A percentile compares a stretch with the other conserved stretches of the same genome.
Evolutionary conservation across 2,329 filamentous ascomycete genomes (phyloP).

Genomic region (Calonectria fujianensis): DNA sequence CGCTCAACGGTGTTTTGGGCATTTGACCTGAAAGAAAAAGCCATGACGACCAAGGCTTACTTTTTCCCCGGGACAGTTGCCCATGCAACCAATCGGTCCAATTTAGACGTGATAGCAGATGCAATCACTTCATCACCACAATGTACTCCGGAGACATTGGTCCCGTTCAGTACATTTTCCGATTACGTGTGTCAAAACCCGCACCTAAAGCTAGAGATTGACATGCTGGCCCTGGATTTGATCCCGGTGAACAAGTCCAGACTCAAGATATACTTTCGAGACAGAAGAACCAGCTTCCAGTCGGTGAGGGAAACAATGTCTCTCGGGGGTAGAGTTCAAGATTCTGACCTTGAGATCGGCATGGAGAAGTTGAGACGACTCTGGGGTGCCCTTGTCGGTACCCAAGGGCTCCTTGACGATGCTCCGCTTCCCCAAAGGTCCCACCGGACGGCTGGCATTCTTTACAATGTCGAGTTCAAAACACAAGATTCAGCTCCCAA

Average conservation of each 20-base stretch:
- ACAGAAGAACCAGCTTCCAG: background rate
- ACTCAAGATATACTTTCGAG: slow-evolving; percentile 17
- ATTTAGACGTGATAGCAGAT: background rate
- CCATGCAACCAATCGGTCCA: slow-evolving; percentile 8
- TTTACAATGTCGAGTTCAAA: background rate
- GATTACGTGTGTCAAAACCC: slow-evolving; percentile 8
- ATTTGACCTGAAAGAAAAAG: slow-evolving; percentile 8
- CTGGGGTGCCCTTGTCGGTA: background rate
- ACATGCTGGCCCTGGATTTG: slow-evolving; percentile 18
- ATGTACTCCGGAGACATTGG: background rate
- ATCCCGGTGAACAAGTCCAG: background rate
- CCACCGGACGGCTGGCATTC: background rate
- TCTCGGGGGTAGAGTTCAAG: background rate
- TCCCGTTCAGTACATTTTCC: background rate
- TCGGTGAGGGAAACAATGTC: background rate
- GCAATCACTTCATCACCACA: background rate
- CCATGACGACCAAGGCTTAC: slow-evolving; percentile 10
- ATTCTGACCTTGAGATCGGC: background rate
- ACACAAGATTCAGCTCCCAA: background rate
- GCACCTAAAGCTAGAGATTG: background rate
- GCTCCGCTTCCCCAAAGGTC: background rate
- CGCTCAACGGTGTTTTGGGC: slow-evolving; percentile 11
- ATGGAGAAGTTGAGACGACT: background rate
- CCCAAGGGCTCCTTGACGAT: background rate
- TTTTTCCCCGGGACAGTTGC: slow-evolving; percentile 4